phyloP scores from a whole-genome alignment of 257 asterid genomes.

The Leptodermis oblonga region DNA sequence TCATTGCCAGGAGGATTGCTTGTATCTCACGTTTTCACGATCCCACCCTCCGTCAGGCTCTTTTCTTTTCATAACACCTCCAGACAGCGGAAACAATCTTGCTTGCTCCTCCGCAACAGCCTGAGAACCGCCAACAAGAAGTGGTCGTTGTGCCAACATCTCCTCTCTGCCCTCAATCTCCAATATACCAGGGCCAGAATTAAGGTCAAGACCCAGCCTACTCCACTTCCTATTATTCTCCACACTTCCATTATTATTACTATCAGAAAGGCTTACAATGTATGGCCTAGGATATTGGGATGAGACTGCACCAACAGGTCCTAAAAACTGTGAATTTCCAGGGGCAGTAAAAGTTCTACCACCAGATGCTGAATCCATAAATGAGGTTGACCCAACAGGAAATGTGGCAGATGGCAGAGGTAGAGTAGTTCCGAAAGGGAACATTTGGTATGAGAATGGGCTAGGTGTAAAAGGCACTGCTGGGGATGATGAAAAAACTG shows the following conservation, averaged over 20 bases:
- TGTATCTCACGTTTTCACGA: conserved; percentile 57
- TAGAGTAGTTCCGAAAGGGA: conserved; percentile 54
- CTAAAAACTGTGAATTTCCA: conserved; percentile 50
- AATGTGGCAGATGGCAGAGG: conserved; percentile 59
- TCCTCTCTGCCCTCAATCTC: conserved; percentile 67
- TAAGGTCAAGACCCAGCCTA: conserved; percentile 73
- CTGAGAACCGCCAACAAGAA: conserved; percentile 55
- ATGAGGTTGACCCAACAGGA: conserved; percentile 40
- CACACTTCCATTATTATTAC: conserved; percentile 33
- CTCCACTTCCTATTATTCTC: conserved; percentile 67
- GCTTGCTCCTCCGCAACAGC: conserved; percentile 61
- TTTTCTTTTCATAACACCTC: conserved; percentile 58
- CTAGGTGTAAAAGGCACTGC: conserved; percentile 38
- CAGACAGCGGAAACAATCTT: conserved; percentile 45
- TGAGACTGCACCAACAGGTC: conserved; percentile 49
- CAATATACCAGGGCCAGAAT: conserved; percentile 71
- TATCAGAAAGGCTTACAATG: conserved; percentile 49
- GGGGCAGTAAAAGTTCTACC: conserved; percentile 53
- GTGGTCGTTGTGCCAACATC: conserved; percentile 45
- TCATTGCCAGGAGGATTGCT: conserved; percentile 67
- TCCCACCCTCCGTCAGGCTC: conserved; percentile 87
- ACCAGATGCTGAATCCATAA: conserved; percentile 41
- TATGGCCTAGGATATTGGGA: conserved; percentile 76
- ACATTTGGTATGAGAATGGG: conserved; percentile 25
- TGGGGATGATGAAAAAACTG: conserved; percentile 80